Evolutionary conservation across 257 asterid species (phyloP).

Genomic region (Knoxia roxburghii): DNA sequence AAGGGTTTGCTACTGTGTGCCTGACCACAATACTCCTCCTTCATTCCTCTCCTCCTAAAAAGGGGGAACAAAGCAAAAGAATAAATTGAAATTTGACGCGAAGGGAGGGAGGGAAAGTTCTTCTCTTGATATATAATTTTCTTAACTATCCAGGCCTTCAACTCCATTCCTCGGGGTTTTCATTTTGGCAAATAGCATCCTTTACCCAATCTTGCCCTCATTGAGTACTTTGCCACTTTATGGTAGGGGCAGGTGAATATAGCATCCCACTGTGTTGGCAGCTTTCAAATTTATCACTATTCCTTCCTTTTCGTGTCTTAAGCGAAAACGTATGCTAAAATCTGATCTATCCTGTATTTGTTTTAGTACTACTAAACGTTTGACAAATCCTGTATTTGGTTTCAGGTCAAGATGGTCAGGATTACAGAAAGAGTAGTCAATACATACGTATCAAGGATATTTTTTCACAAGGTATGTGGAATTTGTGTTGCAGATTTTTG

Average conservation of each 20-base stretch:
- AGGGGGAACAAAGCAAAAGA: background rate
- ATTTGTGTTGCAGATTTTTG: background rate
- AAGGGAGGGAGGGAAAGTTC: background rate
- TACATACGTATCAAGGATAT: conserved; percentile 33
- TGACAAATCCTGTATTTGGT: conserved; percentile 3
- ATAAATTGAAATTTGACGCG: background rate
- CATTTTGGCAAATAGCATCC: background rate
- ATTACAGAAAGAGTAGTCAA: conserved; percentile 33
- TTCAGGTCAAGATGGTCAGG: conserved; percentile 41
- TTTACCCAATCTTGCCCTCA: background rate
- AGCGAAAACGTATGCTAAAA: background rate
- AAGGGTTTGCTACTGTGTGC: background rate
- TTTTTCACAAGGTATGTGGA: conserved; percentile 33
- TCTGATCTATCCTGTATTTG: background rate
- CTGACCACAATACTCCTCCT: background rate
- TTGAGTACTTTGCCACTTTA: too few species aligned
- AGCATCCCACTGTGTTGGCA: too few species aligned
- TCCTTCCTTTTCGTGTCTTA: background rate
- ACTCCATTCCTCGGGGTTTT: background rate
- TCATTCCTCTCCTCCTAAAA: background rate
- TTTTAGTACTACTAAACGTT: background rate
- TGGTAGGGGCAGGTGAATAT: background rate
- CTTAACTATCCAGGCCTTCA: background rate
- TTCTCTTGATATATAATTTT: background rate
- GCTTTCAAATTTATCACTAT: background rate